Percentiles rank a stretch among this genome's conserved stretches.
These are phyloP conservation scores for Pleodorina starrii DNA, from an alignment of 139 green algal genomes.

Conservation along the genomic window DNA sequence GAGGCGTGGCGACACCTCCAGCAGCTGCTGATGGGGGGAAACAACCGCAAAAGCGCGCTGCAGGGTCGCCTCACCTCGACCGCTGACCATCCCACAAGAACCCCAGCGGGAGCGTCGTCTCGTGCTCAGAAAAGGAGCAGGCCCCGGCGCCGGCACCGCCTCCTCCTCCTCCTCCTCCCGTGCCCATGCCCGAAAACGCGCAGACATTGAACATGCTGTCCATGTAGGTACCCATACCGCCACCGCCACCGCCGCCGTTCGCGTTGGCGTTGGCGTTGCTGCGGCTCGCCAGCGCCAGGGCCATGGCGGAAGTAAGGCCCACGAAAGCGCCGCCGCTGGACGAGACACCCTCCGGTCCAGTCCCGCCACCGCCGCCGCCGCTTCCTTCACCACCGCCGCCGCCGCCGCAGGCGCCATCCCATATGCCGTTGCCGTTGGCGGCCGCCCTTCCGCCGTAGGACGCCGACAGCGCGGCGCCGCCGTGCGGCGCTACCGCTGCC, in stretches of 20 bases:
- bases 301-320: too few species aligned
- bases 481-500: neutral
- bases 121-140: neutral
- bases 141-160: neutral
- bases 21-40: neutral
- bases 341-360: too few species aligned
- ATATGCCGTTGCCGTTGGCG: neutral
- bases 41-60: neutral
- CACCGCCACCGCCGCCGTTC: neutral
- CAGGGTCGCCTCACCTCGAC: neutral
- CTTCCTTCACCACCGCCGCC: neutral
- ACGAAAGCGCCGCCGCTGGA: too few species aligned
- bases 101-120: neutral
- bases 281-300: neutral
- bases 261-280: neutral
- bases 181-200: neutral
- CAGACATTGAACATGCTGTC: neutral
- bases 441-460: too few species aligned
- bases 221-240: neutral
- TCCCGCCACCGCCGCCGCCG: too few species aligned
- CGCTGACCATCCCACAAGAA: neutral
- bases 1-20: neutral
- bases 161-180: neutral
- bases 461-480: too few species aligned
- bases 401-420: too few species aligned